Conservation (phyloP, 2,329 filamentous ascomycete species). For the Botryosphaeria dothidea region DNA sequence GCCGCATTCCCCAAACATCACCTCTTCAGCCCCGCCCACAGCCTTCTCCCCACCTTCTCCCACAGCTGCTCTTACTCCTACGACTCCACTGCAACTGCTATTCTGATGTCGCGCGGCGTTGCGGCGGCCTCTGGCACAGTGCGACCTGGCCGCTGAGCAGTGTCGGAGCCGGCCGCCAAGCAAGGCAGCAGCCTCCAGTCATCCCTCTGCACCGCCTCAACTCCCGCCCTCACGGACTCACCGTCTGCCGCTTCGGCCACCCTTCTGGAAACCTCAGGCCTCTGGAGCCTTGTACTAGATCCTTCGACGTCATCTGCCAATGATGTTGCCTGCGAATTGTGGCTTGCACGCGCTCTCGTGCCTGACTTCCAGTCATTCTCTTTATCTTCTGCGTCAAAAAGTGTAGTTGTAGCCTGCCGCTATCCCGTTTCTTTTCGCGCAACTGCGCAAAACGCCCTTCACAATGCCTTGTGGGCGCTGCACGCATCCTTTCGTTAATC, state of each 20-base stretch:
- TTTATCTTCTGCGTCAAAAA: constrained; percentile 8
- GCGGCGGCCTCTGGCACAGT: background rate
- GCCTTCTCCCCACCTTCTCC: background rate
- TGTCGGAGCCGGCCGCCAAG: background rate
- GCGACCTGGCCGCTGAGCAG: background rate
- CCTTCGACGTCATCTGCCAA: background rate
- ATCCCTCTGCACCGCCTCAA: constrained; percentile 11
- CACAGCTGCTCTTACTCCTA: background rate
- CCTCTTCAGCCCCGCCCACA: constrained; percentile 6
- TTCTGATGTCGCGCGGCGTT: background rate
- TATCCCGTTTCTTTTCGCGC: background rate
- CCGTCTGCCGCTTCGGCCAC: constrained; percentile 1
- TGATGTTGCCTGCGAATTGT: background rate
- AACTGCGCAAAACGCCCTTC: background rate
- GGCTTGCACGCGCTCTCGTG: background rate
- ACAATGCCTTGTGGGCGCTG: background rate
- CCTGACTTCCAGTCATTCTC: constrained; percentile 10
- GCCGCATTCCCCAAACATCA: background rate
- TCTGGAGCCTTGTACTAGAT: constrained; percentile 10
- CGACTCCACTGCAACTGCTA: constrained; percentile 4
- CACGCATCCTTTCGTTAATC: background rate
- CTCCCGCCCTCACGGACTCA: background rate
- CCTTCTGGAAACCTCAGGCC: background rate
- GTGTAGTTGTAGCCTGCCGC: constrained; percentile 4
- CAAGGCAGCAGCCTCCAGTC: constrained; percentile 11